phyloP scores from a whole-genome alignment of 1,139 yeast species.

The Pneumocystis carinii region DNA sequence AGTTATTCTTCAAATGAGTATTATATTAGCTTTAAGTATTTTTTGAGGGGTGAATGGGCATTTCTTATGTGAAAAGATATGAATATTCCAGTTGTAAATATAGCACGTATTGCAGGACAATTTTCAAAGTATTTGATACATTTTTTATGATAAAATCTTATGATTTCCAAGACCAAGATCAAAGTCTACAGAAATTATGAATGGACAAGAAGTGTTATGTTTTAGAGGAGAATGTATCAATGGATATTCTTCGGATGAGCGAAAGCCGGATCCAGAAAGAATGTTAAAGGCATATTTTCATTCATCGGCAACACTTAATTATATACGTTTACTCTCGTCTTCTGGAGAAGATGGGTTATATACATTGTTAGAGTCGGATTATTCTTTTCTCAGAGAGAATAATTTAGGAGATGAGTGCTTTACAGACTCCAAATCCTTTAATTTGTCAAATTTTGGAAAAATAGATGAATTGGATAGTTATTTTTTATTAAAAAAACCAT shows the following conservation, averaged over 20 bases:
- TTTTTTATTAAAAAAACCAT: constrained; percentile 23
- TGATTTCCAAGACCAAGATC: constrained; percentile 24
- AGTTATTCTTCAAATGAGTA: constrained; percentile 30
- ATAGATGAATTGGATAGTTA: constrained; percentile 28
- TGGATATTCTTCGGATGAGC: constrained; percentile 27
- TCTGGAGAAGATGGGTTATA: constrained; percentile 31
- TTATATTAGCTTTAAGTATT: constrained; percentile 30
- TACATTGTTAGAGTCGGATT: constrained; percentile 18
- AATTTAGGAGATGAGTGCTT: constrained; percentile 27
- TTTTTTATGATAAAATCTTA: background rate
- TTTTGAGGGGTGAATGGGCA: background rate
- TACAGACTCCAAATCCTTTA: constrained; percentile 24
- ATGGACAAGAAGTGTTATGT: constrained; percentile 29
- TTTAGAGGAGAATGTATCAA: constrained; percentile 32
- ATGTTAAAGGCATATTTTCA: constrained; percentile 32
- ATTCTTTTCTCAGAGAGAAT: constrained; percentile 19
- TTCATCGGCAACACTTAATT: constrained; percentile 32
- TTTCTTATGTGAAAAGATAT: constrained; percentile 1
- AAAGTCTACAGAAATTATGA: constrained; percentile 28
- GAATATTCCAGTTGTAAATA: constrained; percentile 22
- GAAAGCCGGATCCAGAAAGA: constrained; percentile 30
- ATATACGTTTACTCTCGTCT: constrained; percentile 25
- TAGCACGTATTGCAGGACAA: constrained; percentile 34
- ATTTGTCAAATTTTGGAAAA: constrained; percentile 27
- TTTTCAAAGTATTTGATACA: constrained; percentile 25